phyloP scores from a whole-genome alignment of 1,284 basidiomycete species.

The Sporisorium exsertum region DNA sequence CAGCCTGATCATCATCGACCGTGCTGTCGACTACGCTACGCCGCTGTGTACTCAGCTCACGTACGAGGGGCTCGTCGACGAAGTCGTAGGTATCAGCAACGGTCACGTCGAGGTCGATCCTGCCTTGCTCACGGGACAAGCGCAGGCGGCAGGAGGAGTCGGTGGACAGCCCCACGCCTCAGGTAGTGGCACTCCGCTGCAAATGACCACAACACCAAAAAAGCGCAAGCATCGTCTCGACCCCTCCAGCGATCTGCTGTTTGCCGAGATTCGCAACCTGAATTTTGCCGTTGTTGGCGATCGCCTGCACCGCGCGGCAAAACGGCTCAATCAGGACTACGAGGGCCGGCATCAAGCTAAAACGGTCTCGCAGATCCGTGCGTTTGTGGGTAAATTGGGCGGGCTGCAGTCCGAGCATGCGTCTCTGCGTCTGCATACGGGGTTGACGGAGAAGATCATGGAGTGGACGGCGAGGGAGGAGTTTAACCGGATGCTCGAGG shows the following conservation, averaged over 20 bases:
- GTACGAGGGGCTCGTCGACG: constrained; percentile 96
- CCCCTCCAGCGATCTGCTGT: constrained; percentile 82
- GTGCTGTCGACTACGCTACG: constrained; percentile 93
- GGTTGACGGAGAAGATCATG: constrained; percentile 89
- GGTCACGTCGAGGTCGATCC: constrained; percentile 90
- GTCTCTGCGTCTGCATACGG: constrained; percentile 87
- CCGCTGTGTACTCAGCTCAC: constrained; percentile 95
- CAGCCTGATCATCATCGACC: constrained; percentile 87
- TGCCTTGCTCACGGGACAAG: constrained; percentile 75
- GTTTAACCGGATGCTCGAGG: constrained; percentile 91
- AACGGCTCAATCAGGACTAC: constrained; percentile 89
- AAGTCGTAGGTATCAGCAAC: constrained; percentile 88
- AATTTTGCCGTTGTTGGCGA: constrained; percentile 95
- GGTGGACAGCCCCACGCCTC: constrained; percentile 36
- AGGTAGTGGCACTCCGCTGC: constrained; percentile 50
- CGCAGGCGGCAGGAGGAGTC: constrained; percentile 23
- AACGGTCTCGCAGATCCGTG: constrained; percentile 89
- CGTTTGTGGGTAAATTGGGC: constrained; percentile 94
- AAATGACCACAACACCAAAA: constrained; percentile 46
- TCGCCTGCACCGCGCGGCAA: constrained; percentile 83
- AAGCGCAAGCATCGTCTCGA: constrained; percentile 80
- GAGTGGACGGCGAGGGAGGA: constrained; percentile 80
- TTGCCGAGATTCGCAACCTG: constrained; percentile 84
- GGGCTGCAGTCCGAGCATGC: constrained; percentile 92
- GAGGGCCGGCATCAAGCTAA: constrained; percentile 85